phyloP scores from a whole-genome alignment of 1,139 yeast species.

The Scheffersomyces illinoinensis region DNA sequence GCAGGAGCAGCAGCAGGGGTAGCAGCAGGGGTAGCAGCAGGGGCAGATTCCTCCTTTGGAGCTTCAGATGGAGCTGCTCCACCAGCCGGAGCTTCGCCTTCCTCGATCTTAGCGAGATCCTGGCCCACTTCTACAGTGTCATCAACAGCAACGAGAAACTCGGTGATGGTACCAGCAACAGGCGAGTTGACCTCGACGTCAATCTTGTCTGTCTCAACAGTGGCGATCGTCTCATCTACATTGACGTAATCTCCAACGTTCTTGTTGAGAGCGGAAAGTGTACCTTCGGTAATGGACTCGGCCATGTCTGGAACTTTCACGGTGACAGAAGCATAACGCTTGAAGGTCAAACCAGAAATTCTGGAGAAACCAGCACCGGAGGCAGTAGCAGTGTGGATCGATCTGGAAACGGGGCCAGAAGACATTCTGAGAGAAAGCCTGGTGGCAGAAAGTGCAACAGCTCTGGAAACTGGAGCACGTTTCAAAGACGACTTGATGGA shows the following conservation, averaged over 20 bases:
- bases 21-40: slow-evolving; percentile 9
- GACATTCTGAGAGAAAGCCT: slow-evolving; percentile 1
- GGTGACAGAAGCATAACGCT: slow-evolving; percentile 44
- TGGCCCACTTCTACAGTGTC: slow-evolving; percentile 98
- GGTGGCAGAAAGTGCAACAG: slow-evolving; percentile 1
- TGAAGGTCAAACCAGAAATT: not conserved
- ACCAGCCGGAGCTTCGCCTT: slow-evolving; percentile 81
- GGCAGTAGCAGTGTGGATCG: not conserved
- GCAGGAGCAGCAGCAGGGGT: slow-evolving; percentile 28
- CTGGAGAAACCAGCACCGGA: not conserved
- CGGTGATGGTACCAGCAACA: slow-evolving; percentile 84
- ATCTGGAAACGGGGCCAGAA: not conserved
- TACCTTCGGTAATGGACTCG: slow-evolving; percentile 97
- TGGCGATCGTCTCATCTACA: slow-evolving; percentile 89
- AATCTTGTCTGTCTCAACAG: slow-evolving; percentile 97
- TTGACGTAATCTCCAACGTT: slow-evolving; percentile 87
- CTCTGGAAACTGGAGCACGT: slow-evolving; percentile 12
- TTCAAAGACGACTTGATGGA: slow-evolving; percentile 9
- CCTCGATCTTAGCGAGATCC: slow-evolving; percentile 85
- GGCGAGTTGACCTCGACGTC: slow-evolving; percentile 98
- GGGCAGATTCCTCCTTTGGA: slow-evolving; percentile 16
- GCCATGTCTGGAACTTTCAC: slow-evolving; percentile 99
- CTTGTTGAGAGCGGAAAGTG: slow-evolving; percentile 76
- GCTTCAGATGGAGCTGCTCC: slow-evolving; percentile 44
- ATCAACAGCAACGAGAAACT: slow-evolving; percentile 79